Base-by-base conservation (phyloP, 768 basidiomycete genomes). In the Boletus tylopilopsis region DNA sequence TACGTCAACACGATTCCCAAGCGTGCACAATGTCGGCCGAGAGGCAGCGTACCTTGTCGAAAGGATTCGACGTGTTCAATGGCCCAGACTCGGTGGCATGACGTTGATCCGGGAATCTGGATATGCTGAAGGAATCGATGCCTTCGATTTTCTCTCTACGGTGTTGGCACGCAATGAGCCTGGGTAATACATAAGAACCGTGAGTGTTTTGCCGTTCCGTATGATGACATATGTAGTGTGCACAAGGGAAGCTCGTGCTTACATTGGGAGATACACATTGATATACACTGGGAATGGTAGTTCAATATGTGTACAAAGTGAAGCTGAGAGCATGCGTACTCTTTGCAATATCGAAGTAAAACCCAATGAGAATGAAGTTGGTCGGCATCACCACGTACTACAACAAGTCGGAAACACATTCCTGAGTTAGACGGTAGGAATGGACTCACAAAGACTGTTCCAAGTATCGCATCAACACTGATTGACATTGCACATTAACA, bases 181-280 rank as follows among this genome's bases (percentile, higher is more conserved):
- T 71, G 53, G 10, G 56, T 42, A 19, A 39, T 15, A 39, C 18
- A 39, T 15, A 39, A 32, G 3, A 23, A 18, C 2, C 15, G 29
- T 44, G 7, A 53, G 50, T 34, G 6, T 30, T 45, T 39, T 27
- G n/a, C 10, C 11, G 3, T 5, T 8, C 36, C 38, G 13, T 8
- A 15, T 5, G 38, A 18, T 4, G n/a, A 6, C n/a, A n/a, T n/a
- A n/a, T n/a, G n/a, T n/a, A n/a, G n/a, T n/a, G n/a, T n/a, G n/a
- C n/a, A n/a, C n/a, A n/a, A n/a, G n/a, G n/a, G n/a, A n/a, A n/a
- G n/a, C n/a, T 27, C 23, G n/a, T 39, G 56, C 62, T 53, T 45
- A 70, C 62, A 67, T 71, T 13, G 79, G 76, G 22, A 82, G 71
- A 56, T 80, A 80, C 7, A 79, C 75, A 54, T 79, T 81, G 27